phyloP scores from a whole-genome alignment of 352 stramenopile species.

The Globisporangium orthogonon region DNA sequence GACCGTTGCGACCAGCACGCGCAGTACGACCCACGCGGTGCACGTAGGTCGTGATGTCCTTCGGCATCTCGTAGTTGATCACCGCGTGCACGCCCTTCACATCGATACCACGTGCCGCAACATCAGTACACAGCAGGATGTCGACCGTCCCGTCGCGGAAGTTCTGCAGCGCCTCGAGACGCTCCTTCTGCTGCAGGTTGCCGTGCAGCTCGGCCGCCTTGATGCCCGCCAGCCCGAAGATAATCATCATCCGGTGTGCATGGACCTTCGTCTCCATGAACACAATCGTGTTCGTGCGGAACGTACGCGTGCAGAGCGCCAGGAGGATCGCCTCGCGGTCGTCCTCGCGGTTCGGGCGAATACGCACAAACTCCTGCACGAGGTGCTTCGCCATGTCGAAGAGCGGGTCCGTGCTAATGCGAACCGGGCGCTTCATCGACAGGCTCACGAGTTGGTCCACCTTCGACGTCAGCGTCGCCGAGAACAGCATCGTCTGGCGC shows the following conservation, averaged over 20 bases:
- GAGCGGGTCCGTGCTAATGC: slow-evolving; percentile 91
- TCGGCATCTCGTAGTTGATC: slow-evolving; percentile 99
- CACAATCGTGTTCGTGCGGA: slow-evolving; percentile 95
- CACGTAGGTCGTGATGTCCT: slow-evolving; percentile 97
- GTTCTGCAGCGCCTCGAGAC: slow-evolving; percentile 93
- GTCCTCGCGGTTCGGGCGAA: slow-evolving; percentile 86
- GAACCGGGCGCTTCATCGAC: slow-evolving; percentile 95
- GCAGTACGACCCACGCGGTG: slow-evolving; percentile 98
- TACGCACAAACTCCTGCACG: slow-evolving; percentile 98
- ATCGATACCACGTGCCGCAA: slow-evolving; percentile 98
- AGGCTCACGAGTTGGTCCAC: slow-evolving; percentile 96
- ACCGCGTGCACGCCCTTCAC: slow-evolving; percentile 96
- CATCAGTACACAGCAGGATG: slow-evolving; percentile 97
- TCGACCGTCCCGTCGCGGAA: slow-evolving; percentile 95
- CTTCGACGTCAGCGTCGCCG: slow-evolving; percentile 97
- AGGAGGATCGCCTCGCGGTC: slow-evolving; percentile 95
- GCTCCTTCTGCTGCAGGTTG: slow-evolving; percentile 95
- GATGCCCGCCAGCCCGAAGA: slow-evolving; percentile 94
- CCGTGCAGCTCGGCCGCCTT: slow-evolving; percentile 98
- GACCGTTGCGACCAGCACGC: slow-evolving; percentile 92
- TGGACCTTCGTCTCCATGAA: slow-evolving; percentile 99
- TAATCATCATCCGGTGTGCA: slow-evolving; percentile 95
- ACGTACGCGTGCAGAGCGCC: slow-evolving; percentile 94
- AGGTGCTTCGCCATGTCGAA: slow-evolving; percentile 94
- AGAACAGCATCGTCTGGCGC: slow-evolving; percentile 99